These are phyloP conservation scores for Fibroporia radiculosa DNA, from an alignment of 768 basidiomycete species.

Conservation along the genomic window DNA sequence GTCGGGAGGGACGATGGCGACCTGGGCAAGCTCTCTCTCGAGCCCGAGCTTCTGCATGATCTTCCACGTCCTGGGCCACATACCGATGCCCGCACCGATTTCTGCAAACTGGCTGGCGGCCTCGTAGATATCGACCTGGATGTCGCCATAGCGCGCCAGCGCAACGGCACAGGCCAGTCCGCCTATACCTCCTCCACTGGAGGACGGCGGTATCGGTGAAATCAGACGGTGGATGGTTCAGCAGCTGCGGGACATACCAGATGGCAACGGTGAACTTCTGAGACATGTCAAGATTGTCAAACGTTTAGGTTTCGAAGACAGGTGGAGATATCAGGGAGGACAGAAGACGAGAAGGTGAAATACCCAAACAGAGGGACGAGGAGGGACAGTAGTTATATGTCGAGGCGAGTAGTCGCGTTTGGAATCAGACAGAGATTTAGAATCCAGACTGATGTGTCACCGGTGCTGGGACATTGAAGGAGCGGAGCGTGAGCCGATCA, in stretches of 20 bases:
- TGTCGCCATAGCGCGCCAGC: conserved; percentile 20
- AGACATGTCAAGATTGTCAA: conserved; percentile 14
- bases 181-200: conserved; percentile 23
- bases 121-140: conserved; percentile 28
- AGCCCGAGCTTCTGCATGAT: conserved; percentile 21
- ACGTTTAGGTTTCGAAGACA: conserved; percentile 1
- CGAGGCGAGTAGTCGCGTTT: too few species aligned
- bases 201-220: conserved; percentile 6
- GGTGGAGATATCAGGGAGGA: not conserved
- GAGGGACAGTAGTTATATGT: too few species aligned
- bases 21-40: conserved; percentile 17
- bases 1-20: conserved; percentile 18
- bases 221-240: conserved; percentile 8
- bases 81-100: conserved; percentile 25
- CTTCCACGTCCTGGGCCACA: conserved; percentile 29
- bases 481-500: too few species aligned
- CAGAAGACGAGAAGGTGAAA: not conserved
- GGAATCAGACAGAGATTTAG: too few species aligned
- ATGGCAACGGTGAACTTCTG: conserved; percentile 44
- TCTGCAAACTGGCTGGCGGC: conserved; percentile 21
- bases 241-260: conserved; percentile 31
- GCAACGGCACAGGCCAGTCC: conserved; percentile 22
- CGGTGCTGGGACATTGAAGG: too few species aligned
- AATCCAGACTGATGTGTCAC: too few species aligned
- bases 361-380: too few species aligned